A percentile compares a stretch with the other conserved stretches of the same genome.
phyloP scores from a whole-genome alignment of 352 stramenopile genomes.

The Detonula confervacea region DNA sequence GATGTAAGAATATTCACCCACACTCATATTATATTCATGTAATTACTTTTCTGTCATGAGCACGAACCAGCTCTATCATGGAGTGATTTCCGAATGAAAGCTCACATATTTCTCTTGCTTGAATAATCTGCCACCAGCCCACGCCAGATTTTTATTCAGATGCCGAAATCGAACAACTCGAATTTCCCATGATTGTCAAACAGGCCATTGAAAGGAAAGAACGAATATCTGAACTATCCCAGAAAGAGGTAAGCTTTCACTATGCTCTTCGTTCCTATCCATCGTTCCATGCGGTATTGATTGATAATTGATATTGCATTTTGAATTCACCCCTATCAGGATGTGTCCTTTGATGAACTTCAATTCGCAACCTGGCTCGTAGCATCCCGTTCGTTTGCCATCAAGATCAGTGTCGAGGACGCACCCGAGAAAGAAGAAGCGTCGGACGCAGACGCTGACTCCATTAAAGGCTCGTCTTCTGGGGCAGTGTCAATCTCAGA shows the following conservation, averaged over 20 bases:
- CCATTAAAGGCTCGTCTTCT: too few species aligned
- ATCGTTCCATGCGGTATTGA: not conserved
- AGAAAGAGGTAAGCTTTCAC: slow-evolving; percentile 25
- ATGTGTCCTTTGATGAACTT: slow-evolving; percentile 58
- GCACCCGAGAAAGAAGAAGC: slow-evolving; percentile 18
- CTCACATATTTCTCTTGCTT: slow-evolving; percentile 1
- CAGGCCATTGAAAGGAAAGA: slow-evolving; percentile 49
- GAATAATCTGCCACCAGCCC: too few species aligned
- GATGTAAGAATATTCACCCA: slow-evolving; percentile 48
- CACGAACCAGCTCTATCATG: too few species aligned
- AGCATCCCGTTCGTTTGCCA: slow-evolving; percentile 57
- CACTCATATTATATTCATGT: too few species aligned
- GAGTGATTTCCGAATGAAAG: too few species aligned
- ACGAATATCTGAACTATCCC: slow-evolving; percentile 46
- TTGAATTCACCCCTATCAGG: slow-evolving; percentile 2
- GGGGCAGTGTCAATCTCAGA: too few species aligned
- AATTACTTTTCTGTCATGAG: too few species aligned
- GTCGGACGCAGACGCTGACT: too few species aligned
- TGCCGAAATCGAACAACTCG: slow-evolving; percentile 63
- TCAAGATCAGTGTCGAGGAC: slow-evolving; percentile 59
- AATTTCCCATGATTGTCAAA: slow-evolving; percentile 68
- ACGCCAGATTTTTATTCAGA: slow-evolving; percentile 74
- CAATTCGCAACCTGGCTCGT: slow-evolving; percentile 77
- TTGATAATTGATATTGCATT: not conserved
- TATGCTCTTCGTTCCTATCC: not conserved